Evolutionary conservation across 2,329 filamentous ascomycete genomes (phyloP).

Genomic region (Ophiocordyceps unilateralis): DNA sequence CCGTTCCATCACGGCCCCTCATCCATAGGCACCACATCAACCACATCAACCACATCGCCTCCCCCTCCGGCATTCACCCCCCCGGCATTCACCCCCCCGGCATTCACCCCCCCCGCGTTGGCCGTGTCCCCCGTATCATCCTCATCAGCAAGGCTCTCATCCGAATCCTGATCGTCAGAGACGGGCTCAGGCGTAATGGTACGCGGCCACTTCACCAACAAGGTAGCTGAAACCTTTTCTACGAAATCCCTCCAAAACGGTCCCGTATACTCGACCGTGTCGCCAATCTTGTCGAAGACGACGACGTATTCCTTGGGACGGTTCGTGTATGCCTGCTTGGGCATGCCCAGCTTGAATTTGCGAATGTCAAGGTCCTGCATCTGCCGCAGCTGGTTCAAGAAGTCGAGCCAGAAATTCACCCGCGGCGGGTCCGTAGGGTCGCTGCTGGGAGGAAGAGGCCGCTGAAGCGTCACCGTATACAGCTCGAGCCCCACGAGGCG

Average conservation of each 20-base stretch:
- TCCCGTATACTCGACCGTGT: constrained; percentile 13
- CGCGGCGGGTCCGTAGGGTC: neutral
- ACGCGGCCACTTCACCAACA: constrained; percentile 4
- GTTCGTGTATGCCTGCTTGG: constrained; percentile 10
- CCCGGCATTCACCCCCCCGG: neutral
- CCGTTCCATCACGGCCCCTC: neutral
- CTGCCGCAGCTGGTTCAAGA: constrained; percentile 18
- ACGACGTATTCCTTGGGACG: constrained; percentile 3
- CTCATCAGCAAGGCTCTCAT: neutral
- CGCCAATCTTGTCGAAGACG: constrained; percentile 2
- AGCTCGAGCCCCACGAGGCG: constrained; percentile 27
- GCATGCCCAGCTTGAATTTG: constrained; percentile 14
- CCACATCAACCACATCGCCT: neutral
- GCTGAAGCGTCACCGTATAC: constrained; percentile 21
- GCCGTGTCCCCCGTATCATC: too few relatives aligned
- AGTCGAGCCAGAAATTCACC: constrained; percentile 19
- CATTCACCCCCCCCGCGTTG: neutral
- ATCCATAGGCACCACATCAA: neutral
- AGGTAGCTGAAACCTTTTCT: constrained; percentile 9
- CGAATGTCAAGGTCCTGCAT: constrained; percentile 15
- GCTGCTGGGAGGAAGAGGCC: constrained; percentile 2
- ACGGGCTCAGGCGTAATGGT: constrained; percentile 2
- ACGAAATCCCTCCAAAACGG: constrained; percentile 18
- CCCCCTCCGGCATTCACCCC: neutral
- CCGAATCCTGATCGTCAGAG: constrained; percentile 1